Percentiles rank a stretch among this genome's conserved stretches.
These are phyloP conservation scores for Elaeagnus macrophylla DNA, from an alignment of 306 rosid genomes.

Conservation along the genomic window DNA sequence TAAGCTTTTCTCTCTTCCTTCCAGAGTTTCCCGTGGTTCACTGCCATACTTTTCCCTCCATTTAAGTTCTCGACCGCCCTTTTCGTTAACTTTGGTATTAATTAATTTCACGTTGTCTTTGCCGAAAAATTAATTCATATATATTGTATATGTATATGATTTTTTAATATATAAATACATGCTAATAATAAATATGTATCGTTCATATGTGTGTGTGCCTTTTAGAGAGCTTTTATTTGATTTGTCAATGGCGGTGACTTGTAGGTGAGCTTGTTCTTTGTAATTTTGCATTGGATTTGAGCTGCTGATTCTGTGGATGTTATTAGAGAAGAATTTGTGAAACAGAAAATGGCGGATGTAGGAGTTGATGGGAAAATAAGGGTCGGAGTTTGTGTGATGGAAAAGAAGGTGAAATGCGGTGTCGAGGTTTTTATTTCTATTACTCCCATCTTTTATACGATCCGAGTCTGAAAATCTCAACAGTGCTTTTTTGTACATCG, in stretches of 20 bases:
- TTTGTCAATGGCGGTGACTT: constrained; percentile 3
- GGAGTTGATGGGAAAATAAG: constrained; percentile 39
- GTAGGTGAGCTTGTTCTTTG: constrained; percentile 6
- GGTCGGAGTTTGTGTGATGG: constrained; percentile 95
- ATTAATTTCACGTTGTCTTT: neutral
- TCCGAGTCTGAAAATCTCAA: constrained; percentile 16
- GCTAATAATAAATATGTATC: no score
- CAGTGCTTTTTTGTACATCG: neutral
- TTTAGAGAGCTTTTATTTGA: neutral
- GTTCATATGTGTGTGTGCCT: neutral
- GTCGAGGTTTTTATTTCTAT: constrained; percentile 41
- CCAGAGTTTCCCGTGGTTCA: constrained; percentile 12
- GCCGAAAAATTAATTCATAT: neutral
- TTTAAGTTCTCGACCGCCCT: constrained; percentile 1
- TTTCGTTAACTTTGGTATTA: neutral
- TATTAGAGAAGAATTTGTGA: constrained; percentile 9
- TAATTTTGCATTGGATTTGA: constrained; percentile 10
- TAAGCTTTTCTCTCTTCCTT: constrained; percentile 8
- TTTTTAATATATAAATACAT: no score
- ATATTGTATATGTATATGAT: neutral
- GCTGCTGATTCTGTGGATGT: neutral
- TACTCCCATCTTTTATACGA: constrained; percentile 18
- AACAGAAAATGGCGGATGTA: constrained; percentile 19
- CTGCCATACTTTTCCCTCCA: neutral
- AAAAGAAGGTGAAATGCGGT: constrained; percentile 99